Evolutionary conservation across 2,329 filamentous ascomycete genomes (phyloP).

Genomic region (Alternaria conjuncta): DNA sequence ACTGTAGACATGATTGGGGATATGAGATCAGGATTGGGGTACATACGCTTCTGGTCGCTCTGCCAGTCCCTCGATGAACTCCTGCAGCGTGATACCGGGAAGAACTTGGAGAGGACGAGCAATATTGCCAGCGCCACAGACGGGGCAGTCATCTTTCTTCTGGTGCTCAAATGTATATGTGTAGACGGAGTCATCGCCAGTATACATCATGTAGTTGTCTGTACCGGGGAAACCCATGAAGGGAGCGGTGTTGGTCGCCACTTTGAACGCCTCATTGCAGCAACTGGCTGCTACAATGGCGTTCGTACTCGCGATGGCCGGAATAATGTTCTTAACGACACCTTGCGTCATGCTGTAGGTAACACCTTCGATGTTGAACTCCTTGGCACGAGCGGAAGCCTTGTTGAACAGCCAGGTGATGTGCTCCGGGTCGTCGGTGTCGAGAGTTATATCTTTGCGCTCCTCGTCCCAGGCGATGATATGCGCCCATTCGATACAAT

Average conservation of each 20-base stretch:
- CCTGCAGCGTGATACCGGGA: conserved; percentile 74
- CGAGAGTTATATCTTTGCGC: conserved; percentile 75
- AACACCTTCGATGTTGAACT: conserved; percentile 90
- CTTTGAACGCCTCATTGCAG: conserved; percentile 96
- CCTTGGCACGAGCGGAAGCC: conserved; percentile 77
- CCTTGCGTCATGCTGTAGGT: conserved; percentile 97
- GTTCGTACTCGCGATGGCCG: conserved; percentile 96
- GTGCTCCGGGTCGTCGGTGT: conserved; percentile 96
- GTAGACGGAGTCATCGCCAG: conserved; percentile 92
- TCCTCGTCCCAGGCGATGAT: conserved; percentile 92
- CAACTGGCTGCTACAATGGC: conserved; percentile 94
- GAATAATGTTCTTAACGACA: conserved; percentile 99
- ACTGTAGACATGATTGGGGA: not conserved
- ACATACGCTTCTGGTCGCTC: conserved; percentile 76
- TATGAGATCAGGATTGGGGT: not conserved
- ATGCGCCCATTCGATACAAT: conserved; percentile 99
- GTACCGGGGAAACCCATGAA: conserved; percentile 76
- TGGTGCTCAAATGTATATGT: conserved; percentile 97
- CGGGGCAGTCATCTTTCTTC: conserved; percentile 92
- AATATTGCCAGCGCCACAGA: conserved; percentile 75
- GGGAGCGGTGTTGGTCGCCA: conserved; percentile 82
- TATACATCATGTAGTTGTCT: conserved; percentile 97
- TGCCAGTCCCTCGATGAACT: conserved; percentile 84
- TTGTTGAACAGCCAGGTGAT: conserved; percentile 96
- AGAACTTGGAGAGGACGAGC: conserved; percentile 78